Evolutionary conservation across 331 rosid species (phyloP), one percentile per base, ranked within the genome.

Genomic region (Phaseolus coccineus): DNA sequence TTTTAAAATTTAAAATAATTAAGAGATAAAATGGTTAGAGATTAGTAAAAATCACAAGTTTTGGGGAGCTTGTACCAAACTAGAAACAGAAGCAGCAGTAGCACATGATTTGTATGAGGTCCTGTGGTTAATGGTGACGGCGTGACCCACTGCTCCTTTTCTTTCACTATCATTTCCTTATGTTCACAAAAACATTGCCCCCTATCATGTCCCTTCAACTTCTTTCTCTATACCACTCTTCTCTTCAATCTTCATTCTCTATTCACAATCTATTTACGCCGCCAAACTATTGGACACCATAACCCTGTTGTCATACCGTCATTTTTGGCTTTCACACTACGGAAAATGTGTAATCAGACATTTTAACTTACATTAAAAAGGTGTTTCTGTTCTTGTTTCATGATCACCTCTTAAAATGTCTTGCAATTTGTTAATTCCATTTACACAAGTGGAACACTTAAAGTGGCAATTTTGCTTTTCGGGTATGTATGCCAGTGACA

Each of bases 201-300:
- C 44, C 42, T 37, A 30, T 44, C 33, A 30, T 55, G 52, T 25
- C 68, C 47, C 71, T 53, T 11, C 35, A 42, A 42, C 47, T 42
- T 42, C 56, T 57, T 55, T 73, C 3, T 40, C 42, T 37, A 19
- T 73, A 39, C 56, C 53, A 73, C 25, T 10, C 8, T 5, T 35
- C 50, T 35, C 77, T 72, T 53, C n/a, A 30, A 9, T 37, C 66
- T 39, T 25, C 53, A 1, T 55, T 68, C 15, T 40, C 40, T 3
- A 27, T 19, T 53, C 51, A 52, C 8, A n/a, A 19, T 19, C 19
- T 58, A 73, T 24, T 56, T 56, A 35, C 14, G 51, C 50, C 51
- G 66, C 64, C 77, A 73, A 73, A 53, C 58, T 55, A 73, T 24
- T 73, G 1, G 27, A 53, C 48, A 55, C 77, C 50, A 71, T 72